Conservation (phyloP, 176 grass and related monocot species). For the Musa troglodytarum region DNA sequence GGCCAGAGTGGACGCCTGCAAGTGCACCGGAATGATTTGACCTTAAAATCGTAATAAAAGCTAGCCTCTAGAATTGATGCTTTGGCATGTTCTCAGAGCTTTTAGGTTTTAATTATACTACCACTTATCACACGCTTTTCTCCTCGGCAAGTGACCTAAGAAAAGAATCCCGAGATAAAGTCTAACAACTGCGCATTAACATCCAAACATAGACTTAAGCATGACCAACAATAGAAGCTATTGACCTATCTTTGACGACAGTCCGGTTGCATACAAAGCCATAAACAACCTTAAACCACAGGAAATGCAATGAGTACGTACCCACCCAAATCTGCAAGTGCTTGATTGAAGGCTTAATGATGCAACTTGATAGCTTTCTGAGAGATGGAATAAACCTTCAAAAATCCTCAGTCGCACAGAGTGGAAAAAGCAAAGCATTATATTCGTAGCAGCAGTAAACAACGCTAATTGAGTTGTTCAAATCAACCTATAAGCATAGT, state of each 20-base stretch:
- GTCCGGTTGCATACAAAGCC: too few species aligned
- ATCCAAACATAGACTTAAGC: too few species aligned
- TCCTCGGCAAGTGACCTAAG: too few species aligned
- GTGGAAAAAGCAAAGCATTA: background rate
- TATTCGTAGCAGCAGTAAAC: constrained; percentile 24
- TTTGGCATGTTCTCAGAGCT: too few species aligned
- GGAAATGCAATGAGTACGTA: background rate
- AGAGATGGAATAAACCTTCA: background rate
- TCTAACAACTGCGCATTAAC: too few species aligned
- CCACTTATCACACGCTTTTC: too few species aligned
- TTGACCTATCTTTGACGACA: too few species aligned
- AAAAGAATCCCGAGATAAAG: too few species aligned
- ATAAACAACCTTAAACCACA: too few species aligned
- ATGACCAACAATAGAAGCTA: too few species aligned
- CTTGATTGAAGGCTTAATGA: background rate
- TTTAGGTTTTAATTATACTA: too few species aligned
- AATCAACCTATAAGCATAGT: background rate
- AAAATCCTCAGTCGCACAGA: background rate
- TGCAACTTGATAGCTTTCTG: background rate
- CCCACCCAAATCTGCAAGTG: background rate
- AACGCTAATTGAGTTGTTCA: constrained; percentile 4
- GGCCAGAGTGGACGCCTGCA: background rate
- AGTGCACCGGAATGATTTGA: background rate
- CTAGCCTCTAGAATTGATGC: too few species aligned
- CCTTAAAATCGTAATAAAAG: background rate